Base-by-base conservation (phyloP, 164 flowering plant species). In the Nymphaea thermarum region DNA sequence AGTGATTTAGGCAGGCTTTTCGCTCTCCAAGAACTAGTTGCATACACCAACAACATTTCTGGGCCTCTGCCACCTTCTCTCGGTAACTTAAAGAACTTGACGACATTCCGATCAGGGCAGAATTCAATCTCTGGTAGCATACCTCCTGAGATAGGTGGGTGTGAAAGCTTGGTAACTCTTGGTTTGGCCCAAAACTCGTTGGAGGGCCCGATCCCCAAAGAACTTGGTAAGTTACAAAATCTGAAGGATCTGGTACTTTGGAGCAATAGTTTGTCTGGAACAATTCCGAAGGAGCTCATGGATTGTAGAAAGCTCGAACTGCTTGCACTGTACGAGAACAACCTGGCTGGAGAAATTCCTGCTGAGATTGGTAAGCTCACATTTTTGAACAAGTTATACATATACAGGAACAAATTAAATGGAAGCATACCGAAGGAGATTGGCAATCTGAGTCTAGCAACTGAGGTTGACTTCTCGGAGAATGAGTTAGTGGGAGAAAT, bases 381-480 rank as follows among this genome's bases (percentile, higher is more conserved):
- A 71, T 77, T 44, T 61, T 72, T 89, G 76, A 71, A 63, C 60
- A 76, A 75, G 70, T 61, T 89, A 60, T 87, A 86, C 57, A 73
- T 87, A 8, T 87, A 87, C 65, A 73, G 86, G 63, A 89, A 89
- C 71, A 62, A 62, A 57, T 73, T 89, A 71, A 86, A 86, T 71
- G 91, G 91, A 57, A 84, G 85, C 11, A 87, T 87, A 65, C 91
- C 93, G 16, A 81, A 69, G 73, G 88, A 85, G 64, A 72, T 87
- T 45, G 93, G 96, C 41, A 87, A 89, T 75, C 85, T 87, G 43
- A 73, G 82, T 17, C 42, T 64, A 15, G 88, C 77, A 15, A 64
- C 60, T 62, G 88, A 87, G 69, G 87, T 89, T 53, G 96, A 89
- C 74, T 85, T 89, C 75, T 87, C 96, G 0, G 91, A 87, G 77